phyloP scores from a whole-genome alignment of 495 filamentous ascomycete genomes.

The Penicillium paxilli region DNA sequence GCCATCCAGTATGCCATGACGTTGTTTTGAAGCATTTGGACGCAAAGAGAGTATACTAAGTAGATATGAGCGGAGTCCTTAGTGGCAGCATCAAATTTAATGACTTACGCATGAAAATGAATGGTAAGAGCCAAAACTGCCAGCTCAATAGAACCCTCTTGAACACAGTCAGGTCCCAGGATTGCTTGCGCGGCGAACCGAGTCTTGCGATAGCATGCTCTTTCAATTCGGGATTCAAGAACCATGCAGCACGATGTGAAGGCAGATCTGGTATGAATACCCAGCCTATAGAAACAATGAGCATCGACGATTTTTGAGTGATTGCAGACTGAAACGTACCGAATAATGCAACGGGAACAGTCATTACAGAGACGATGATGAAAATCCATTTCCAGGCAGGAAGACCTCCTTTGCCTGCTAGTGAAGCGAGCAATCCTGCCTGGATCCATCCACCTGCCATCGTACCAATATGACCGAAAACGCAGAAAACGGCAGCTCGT shows the following conservation, averaged over 20 bases:
- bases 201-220: conserved; percentile 30
- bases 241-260: conserved; percentile 33
- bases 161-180: conserved; percentile 34
- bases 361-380: conserved; percentile 34
- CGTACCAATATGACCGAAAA: conserved; percentile 28
- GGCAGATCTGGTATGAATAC: conserved; percentile 37
- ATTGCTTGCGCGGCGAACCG: conserved; percentile 17
- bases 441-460: conserved; percentile 36
- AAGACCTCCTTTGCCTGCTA: conserved; percentile 25
- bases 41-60: conserved; percentile 33
- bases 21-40: conserved; percentile 35
- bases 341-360: conserved; percentile 29
- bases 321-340: conserved; percentile 12
- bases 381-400: conserved; percentile 37
- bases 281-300: conserved; percentile 21
- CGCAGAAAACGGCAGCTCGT: conserved; percentile 30
- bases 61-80: background rate
- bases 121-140: conserved; percentile 36
- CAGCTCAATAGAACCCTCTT: conserved; percentile 32
- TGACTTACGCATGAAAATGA: conserved; percentile 35
- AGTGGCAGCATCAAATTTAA: no score
- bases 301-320: background rate
- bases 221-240: conserved; percentile 32
- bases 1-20: conserved; percentile 40
- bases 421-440: conserved; percentile 22